phyloP scores from a whole-genome alignment of 257 asterid species.

The Cruciata laevipes region DNA sequence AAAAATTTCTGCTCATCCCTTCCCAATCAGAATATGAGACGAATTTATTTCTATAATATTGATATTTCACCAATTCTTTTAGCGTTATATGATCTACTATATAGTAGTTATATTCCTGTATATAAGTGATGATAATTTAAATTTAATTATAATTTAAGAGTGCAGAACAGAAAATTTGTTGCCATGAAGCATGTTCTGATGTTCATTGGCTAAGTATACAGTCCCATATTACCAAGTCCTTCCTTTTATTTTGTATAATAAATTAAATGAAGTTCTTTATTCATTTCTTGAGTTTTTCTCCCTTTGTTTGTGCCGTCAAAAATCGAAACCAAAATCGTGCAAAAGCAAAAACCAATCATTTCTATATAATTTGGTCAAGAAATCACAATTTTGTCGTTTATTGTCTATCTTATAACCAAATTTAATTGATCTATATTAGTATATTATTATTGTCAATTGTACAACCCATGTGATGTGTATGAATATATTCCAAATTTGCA shows the following conservation, averaged over 20 bases:
- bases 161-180: not conserved
- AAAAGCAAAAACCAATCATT: not conserved
- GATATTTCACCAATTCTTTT: no score
- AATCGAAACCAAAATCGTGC: not conserved
- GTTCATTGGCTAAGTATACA: no score
- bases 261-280: no score
- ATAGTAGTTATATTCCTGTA: no score
- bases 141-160: no score
- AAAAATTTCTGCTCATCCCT: no score
- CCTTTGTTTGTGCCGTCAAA: constrained; percentile 1
- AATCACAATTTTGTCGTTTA: not conserved
- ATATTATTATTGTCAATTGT: not conserved
- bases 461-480: constrained; percentile 2
- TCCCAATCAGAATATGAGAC: no score
- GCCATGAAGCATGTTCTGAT: not conserved
- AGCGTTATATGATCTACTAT: no score
- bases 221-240: not conserved
- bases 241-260: no score
- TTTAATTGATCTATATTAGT: no score
- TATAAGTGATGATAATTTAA: no score
- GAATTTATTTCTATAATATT: no score
- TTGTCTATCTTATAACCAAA: not conserved
- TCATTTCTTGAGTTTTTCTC: not conserved
- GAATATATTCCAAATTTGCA: not conserved
- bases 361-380: not conserved